A percentile compares a stretch with the other conserved stretches of the same genome.
These are phyloP conservation scores for Leccinum fibrillosum DNA, from an alignment of 768 basidiomycete species.

Conservation along the genomic window DNA sequence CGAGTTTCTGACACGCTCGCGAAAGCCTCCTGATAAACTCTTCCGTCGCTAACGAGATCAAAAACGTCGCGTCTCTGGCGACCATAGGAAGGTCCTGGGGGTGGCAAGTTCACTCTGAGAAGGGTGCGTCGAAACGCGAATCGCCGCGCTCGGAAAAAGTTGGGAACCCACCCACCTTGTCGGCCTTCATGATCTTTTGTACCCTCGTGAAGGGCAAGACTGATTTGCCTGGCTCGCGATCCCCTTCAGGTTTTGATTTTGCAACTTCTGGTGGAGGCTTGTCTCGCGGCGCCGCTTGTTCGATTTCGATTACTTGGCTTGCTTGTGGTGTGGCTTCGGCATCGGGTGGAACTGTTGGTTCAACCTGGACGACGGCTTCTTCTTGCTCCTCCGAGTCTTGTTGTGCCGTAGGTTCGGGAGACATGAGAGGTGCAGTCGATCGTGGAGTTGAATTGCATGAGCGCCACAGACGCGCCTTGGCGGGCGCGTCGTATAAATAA, in stretches of 20 bases:
- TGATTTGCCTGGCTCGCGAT: constrained; percentile 61
- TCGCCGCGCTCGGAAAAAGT: not conserved
- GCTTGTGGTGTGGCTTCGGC: not conserved
- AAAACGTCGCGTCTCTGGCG: constrained; percentile 72
- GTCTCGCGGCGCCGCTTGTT: not conserved
- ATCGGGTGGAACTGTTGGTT: constrained; percentile 5
- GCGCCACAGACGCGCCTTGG: constrained; percentile 4
- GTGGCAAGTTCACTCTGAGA: not conserved
- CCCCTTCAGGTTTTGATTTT: constrained; percentile 17
- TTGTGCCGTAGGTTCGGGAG: constrained; percentile 4
- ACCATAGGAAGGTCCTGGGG: constrained; percentile 71
- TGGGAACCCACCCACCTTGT: constrained; percentile 51
- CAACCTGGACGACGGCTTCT: not conserved
- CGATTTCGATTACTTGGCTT: constrained; percentile 5
- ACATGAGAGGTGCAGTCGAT: constrained; percentile 9
- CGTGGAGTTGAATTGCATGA: not conserved
- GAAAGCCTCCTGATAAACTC: constrained; percentile 79
- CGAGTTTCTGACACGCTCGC: constrained; percentile 67
- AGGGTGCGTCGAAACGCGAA: not conserved
- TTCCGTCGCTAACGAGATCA: constrained; percentile 83
- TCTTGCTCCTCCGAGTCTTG: constrained; percentile 4
- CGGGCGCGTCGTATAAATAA: not conserved
- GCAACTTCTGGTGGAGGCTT: constrained; percentile 10
- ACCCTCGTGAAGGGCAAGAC: constrained; percentile 73
- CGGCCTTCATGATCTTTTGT: constrained; percentile 82